Conservation (phyloP, 73 alveolate species). For the Tetrahymena malaccensis region DNA sequence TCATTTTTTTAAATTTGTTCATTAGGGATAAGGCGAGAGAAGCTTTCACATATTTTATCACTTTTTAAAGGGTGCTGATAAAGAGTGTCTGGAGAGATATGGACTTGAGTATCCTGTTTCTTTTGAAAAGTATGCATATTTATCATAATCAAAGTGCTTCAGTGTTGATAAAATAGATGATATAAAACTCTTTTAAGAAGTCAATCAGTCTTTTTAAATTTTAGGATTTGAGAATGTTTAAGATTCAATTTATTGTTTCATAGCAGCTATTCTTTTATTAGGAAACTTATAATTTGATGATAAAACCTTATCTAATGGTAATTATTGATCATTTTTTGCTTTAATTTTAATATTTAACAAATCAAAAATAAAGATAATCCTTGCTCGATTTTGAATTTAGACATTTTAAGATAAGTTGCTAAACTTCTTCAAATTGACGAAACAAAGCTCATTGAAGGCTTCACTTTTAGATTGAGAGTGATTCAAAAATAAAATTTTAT, state of each 20-base stretch:
- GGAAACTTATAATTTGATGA: conserved; percentile 85
- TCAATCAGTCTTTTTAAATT: conserved; percentile 14
- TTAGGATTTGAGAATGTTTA: conserved; percentile 46
- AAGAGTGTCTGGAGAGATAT: conserved; percentile 33
- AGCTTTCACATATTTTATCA: conserved; percentile 93
- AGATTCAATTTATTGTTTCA: conserved; percentile 46
- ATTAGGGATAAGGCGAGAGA: conserved; percentile 71
- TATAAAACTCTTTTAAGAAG: conserved; percentile 46
- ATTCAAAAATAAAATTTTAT: conserved; percentile 43
- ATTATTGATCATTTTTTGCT: neutral
- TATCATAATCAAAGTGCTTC: conserved; percentile 12
- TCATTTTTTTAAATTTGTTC: conserved; percentile 65
- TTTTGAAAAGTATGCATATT: conserved; percentile 17
- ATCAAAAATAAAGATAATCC: conserved; percentile 64
- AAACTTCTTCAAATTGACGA: conserved; percentile 54
- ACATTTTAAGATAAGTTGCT: conserved; percentile 48
- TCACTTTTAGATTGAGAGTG: conserved; percentile 2
- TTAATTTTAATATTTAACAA: neutral
- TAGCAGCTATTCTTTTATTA: conserved; percentile 57
- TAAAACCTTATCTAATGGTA: conserved; percentile 47
- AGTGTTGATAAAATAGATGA: conserved; percentile 48
- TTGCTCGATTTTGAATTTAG: conserved; percentile 46
- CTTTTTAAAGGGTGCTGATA: conserved; percentile 61
- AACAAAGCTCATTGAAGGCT: conserved; percentile 36
- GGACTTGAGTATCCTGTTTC: conserved; percentile 8